Evolutionary conservation across 441 rosid genomes (phyloP).

Genomic region (Biscutella laevigata): DNA sequence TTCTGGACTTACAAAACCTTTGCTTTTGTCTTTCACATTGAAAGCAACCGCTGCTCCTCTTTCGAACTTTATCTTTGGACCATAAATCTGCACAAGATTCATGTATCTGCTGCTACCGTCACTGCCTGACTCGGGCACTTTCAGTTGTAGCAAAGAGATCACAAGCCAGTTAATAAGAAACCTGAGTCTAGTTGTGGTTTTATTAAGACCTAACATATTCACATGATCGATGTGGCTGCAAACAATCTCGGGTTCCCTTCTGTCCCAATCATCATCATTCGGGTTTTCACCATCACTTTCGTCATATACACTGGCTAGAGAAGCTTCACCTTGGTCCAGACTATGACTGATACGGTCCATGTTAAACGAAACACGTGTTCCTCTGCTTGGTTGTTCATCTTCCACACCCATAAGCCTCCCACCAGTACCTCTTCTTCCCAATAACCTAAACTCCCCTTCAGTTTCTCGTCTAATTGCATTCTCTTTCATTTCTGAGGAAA

Average conservation of each 20-base stretch:
- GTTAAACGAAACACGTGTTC: constrained; percentile 74
- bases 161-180: constrained; percentile 92
- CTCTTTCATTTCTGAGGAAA: constrained; percentile 52
- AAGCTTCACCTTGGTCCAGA: constrained; percentile 57
- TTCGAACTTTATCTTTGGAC: constrained; percentile 87
- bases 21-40: constrained; percentile 59
- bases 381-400: constrained; percentile 73
- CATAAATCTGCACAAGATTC: constrained; percentile 77
- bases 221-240: constrained; percentile 83
- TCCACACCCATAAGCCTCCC: constrained; percentile 68
- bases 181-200: constrained; percentile 67
- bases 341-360: constrained; percentile 50
- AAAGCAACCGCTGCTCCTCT: constrained; percentile 95
- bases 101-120: constrained; percentile 32
- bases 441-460: constrained; percentile 84
- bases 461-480: constrained; percentile 92
- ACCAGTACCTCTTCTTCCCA: constrained; percentile 68
- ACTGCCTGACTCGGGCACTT: constrained; percentile 50
- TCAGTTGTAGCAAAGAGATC: constrained; percentile 74
- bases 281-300: constrained; percentile 73
- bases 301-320: constrained; percentile 42
- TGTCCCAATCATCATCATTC: constrained; percentile 67
- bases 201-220: constrained; percentile 84
- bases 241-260: constrained; percentile 70
- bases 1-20: constrained; percentile 69